Evolutionary conservation across 1,284 basidiomycete genomes (phyloP), one percentile per base, ranked within the genome.

Genomic region (Austroboletus rostrupii): DNA sequence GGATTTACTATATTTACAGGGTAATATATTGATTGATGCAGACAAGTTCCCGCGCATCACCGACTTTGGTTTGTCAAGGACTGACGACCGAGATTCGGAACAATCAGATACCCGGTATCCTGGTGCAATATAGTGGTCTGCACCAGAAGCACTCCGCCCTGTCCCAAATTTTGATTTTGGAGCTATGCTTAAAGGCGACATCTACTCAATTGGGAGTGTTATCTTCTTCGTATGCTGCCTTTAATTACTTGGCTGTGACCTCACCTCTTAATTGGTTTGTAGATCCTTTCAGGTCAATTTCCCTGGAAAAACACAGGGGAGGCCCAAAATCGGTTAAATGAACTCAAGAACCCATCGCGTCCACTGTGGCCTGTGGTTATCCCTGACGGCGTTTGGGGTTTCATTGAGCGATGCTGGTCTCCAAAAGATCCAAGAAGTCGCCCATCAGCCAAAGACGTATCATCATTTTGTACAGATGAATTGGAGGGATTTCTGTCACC

Each of bases 171-270:
- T 21, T 8, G 16, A 8, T 11, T 11, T 13, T 5, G 19, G 31
- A 26, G 48, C 48, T 12, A 52, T 35, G 3, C 45, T 39, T 1
- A 12, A 21, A 11, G 31, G 35, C 2, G 53, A 55, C 19, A 53
- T 55, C 11, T 55, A 56, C 17, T 52, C 49, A 9, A 40, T 55
- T 12, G 54, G 54, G 1, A 53, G 49, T 20, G 36, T 56, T 23
- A 36, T 56, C 11, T n/a, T 40, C 39, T 40, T 40, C 14, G 39
- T 40, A n/a, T 13, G 39, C 10, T 9, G 17, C 19, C 36, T 38
- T 38, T 12, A 11, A 5, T n/a, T n/a, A 13, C 19, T 38, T 16
- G 5, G 6, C 19, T 19, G 1, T 20, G 1, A 36, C n/a, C 10
- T 9, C 33, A 14, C 8, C 12, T 5, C 12, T 21, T 11, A 20